Evolutionary conservation across 352 stramenopile genomes (phyloP).

Genomic region (Phytophthora idaei): DNA sequence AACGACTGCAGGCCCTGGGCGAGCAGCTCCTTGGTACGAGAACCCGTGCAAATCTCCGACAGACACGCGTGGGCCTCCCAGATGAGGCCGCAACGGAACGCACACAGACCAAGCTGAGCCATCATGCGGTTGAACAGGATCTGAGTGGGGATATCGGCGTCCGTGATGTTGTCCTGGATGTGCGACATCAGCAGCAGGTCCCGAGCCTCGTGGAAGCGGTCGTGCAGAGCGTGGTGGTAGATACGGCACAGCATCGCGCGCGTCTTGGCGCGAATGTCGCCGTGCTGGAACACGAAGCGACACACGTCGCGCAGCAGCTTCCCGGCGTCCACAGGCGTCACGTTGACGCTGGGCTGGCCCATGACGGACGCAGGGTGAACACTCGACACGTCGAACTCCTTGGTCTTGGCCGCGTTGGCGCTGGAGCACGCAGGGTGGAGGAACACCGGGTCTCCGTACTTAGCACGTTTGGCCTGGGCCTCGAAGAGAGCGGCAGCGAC

Average conservation of each 20-base stretch:
- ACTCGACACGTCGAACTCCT: conserved; percentile 60
- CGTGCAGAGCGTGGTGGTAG: conserved; percentile 97
- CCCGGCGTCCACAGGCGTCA: conserved; percentile 65
- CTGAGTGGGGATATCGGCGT: conserved; percentile 94
- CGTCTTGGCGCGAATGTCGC: conserved; percentile 93
- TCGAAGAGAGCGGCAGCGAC: conserved; percentile 86
- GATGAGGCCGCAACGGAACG: conserved; percentile 96
- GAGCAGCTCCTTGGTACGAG: conserved; percentile 96
- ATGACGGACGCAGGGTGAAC: conserved; percentile 77
- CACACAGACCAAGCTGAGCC: conserved; percentile 94
- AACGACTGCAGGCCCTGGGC: conserved; percentile 95
- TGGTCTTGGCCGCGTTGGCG: conserved; percentile 43
- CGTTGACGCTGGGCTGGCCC: conserved; percentile 76
- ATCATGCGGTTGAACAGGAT: conserved; percentile 98
- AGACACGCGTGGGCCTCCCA: conserved; percentile 97
- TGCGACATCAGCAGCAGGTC: conserved; percentile 99
- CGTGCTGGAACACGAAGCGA: conserved; percentile 94
- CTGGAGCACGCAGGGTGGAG: conserved; percentile 90
- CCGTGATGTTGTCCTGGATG: conserved; percentile 96
- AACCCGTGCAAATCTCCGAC: conserved; percentile 95
- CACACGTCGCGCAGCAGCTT: conserved; percentile 91
- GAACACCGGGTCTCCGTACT: conserved; percentile 84
- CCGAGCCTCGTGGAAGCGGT: conserved; percentile 98
- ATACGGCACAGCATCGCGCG: conserved; percentile 99
- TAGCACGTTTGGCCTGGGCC: conserved; percentile 79